Percentiles rank a stretch among this genome's conserved stretches.
Evolutionary conservation across 768 basidiomycete genomes (phyloP).

Genomic region (Trametes sanguinea): DNA sequence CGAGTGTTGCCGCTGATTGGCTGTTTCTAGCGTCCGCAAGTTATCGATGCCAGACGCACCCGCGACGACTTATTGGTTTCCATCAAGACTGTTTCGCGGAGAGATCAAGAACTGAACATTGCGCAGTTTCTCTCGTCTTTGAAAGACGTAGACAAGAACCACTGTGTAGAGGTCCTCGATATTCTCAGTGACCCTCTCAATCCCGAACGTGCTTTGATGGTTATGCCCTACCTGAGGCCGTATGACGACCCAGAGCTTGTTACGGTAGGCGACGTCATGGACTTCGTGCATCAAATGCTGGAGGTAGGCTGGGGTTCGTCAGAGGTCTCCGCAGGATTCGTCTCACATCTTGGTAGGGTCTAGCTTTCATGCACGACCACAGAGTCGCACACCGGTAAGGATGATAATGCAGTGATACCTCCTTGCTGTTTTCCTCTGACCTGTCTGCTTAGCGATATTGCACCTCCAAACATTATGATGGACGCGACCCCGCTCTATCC

Average conservation of each 20-base stretch:
- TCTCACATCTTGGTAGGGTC: too few species aligned
- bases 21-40: neutral
- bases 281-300: slow-evolving; percentile 23
- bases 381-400: too few species aligned
- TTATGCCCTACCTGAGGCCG: slow-evolving; percentile 32
- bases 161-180: slow-evolving; percentile 28
- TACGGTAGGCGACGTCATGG: slow-evolving; percentile 25
- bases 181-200: slow-evolving; percentile 23
- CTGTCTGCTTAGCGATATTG: neutral
- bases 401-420: too few species aligned
- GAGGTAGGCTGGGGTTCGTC: neutral
- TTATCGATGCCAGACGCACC: neutral
- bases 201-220: slow-evolving; percentile 9
- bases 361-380: too few species aligned
- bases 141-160: slow-evolving; percentile 13
- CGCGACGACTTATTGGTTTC: neutral
- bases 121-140: neutral
- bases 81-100: neutral
- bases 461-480: neutral
- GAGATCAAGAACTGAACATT: neutral
- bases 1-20: too few species aligned
- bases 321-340: too few species aligned
- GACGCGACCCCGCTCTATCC: neutral
- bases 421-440: too few species aligned
- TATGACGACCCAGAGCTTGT: slow-evolving; percentile 31